phyloP scores from a whole-genome alignment of 163 green algal species.

The Scenedesmus sp. region DNA sequence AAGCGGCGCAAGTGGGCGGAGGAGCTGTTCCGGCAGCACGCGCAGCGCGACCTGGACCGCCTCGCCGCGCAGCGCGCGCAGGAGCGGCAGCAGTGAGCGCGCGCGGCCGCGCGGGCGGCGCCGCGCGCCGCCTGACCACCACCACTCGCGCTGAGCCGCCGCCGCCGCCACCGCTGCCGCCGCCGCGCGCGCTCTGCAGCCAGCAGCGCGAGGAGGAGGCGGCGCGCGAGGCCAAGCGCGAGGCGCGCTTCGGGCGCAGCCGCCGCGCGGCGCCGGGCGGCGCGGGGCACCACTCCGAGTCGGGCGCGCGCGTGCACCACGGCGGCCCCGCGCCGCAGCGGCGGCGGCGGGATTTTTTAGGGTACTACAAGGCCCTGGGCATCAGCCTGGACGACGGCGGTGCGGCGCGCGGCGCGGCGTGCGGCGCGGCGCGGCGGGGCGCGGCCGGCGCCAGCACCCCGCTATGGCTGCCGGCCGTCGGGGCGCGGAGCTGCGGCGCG shows the following conservation, averaged over 20 bases:
- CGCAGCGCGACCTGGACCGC: slow-evolving; percentile 27
- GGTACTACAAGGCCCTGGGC: slow-evolving; percentile 39
- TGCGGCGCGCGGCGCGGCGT: not conserved
- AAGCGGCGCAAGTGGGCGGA: slow-evolving; percentile 14
- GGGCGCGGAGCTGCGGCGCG: too few species aligned
- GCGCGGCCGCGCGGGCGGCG: not conserved
- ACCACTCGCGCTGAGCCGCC: not conserved
- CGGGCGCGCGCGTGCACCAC: not conserved
- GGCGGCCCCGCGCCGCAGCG: not conserved
- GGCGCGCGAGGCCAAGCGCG: slow-evolving; percentile 1
- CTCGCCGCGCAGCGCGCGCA: not conserved
- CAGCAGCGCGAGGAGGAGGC: slow-evolving; percentile 27
- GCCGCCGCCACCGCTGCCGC: not conserved
- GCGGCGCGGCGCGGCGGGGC: too few species aligned
- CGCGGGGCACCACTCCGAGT: not conserved
- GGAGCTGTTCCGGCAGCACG: slow-evolving; percentile 32
- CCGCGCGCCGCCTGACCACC: not conserved
- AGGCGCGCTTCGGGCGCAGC: slow-evolving; percentile 16
- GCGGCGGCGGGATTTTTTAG: slow-evolving; percentile 35
- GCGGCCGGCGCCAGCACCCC: too few species aligned
- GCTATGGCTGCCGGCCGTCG: too few species aligned
- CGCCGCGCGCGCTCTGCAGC: not conserved
- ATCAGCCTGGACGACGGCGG: slow-evolving; percentile 26
- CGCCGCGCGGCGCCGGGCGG: not conserved
- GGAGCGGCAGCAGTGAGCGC: slow-evolving; percentile 25